Evolutionary conservation across 1,139 yeast species (phyloP).

Genomic region (Blastobotrys serpentis): DNA sequence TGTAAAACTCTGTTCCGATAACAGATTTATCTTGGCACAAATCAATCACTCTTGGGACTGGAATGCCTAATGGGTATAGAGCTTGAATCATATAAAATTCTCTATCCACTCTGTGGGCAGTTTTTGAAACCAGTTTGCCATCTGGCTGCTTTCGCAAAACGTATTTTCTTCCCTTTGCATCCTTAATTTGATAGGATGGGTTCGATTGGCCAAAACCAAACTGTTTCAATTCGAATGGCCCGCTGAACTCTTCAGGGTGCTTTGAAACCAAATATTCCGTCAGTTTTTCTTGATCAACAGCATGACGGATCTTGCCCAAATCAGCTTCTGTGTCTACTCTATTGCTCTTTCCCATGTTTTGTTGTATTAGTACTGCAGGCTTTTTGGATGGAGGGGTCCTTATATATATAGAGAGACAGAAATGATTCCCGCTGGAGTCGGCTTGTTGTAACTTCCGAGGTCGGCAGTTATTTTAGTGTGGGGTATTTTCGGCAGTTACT

Average conservation of each 20-base stretch:
- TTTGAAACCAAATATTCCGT: slow-evolving; percentile 29
- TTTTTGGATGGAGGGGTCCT: too few species aligned
- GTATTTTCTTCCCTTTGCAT: slow-evolving; percentile 42
- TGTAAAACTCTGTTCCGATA: slow-evolving; percentile 66
- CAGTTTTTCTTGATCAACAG: slow-evolving; percentile 42
- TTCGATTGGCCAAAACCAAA: slow-evolving; percentile 64
- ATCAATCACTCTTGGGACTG: slow-evolving; percentile 64
- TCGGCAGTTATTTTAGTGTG: neutral
- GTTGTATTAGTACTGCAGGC: neutral
- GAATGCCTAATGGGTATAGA: slow-evolving; percentile 39
- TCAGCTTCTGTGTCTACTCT: slow-evolving; percentile 39
- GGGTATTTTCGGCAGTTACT: neutral
- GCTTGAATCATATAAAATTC: slow-evolving; percentile 56
- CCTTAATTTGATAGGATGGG: slow-evolving; percentile 55
- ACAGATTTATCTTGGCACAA: slow-evolving; percentile 58
- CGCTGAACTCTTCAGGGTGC: slow-evolving; percentile 24
- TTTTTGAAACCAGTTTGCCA: slow-evolving; percentile 52
- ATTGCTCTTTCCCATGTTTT: slow-evolving; percentile 2
- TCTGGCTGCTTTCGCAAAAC: slow-evolving; percentile 60
- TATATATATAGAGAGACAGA: too few species aligned
- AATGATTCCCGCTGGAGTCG: too few species aligned
- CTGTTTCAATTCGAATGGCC: slow-evolving; percentile 43
- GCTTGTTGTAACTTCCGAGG: neutral
- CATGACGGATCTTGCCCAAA: slow-evolving; percentile 40
- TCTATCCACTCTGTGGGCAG: slow-evolving; percentile 64